These are phyloP conservation scores for Phytophthora melonis DNA, from an alignment of 352 stramenopile genomes.

Conservation along the genomic window DNA sequence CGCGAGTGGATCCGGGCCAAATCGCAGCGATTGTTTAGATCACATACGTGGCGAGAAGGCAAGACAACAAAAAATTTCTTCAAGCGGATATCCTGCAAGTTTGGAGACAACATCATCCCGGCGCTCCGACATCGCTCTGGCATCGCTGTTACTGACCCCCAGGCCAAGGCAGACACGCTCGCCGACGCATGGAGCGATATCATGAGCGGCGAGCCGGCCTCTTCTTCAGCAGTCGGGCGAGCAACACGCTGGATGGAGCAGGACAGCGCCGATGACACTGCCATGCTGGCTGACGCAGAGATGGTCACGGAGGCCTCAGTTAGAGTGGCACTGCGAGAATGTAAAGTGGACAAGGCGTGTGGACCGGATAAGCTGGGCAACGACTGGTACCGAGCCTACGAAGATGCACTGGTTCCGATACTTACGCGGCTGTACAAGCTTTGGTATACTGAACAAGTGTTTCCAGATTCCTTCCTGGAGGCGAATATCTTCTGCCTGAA, in stretches of 20 bases:
- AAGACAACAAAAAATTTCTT: slow-evolving; percentile 5
- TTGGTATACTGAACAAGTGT: neutral
- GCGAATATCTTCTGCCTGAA: neutral
- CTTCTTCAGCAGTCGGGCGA: neutral
- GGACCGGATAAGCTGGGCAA: too few species aligned
- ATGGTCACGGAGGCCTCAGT: too few species aligned
- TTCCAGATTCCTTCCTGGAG: neutral
- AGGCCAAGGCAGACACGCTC: slow-evolving; percentile 2
- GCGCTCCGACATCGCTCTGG: neutral
- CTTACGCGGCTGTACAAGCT: too few species aligned
- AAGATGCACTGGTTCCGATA: too few species aligned
- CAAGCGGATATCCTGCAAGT: neutral
- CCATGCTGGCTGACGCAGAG: too few species aligned
- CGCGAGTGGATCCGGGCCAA: neutral
- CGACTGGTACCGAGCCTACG: too few species aligned
- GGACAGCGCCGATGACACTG: neutral
- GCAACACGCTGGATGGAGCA: neutral
- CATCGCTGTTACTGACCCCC: neutral
- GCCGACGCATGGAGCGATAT: slow-evolving; percentile 1
- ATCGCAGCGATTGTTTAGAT: neutral
- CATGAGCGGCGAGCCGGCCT: neutral
- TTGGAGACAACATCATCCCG: slow-evolving; percentile 5
- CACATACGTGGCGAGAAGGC: neutral
- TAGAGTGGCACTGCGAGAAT: too few species aligned
- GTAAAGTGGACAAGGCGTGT: too few species aligned